Evolutionary conservation across 2,329 filamentous ascomycete species (phyloP), one percentile per base, ranked within the genome.

Genomic region (Parafenestella ontariensis): DNA sequence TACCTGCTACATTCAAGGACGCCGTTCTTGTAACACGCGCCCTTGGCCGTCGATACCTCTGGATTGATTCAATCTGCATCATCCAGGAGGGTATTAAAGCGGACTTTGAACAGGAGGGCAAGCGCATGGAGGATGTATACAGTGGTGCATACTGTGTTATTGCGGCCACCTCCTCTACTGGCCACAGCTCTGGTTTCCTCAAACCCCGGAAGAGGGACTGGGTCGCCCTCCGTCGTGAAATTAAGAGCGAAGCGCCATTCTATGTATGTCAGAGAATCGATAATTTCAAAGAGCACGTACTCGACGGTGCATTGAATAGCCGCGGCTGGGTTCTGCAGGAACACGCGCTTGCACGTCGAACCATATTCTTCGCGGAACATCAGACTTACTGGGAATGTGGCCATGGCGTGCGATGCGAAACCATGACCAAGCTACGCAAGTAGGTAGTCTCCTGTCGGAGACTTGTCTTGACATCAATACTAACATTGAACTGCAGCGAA

Each of bases 331-430:
- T 72, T 0, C 53, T 66, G 4, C 64, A 72, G 40, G 66, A 71
- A 37, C 58, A 62, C 20, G 69, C 64, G 1, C 51, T 73, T 10
- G 64, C 70, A 5, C 61, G 61, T 2, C 54, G 68, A 13, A 68
- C 63, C 1, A 61, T 73, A 2, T 67, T 67, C 46, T 73, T 70
- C 26, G 58, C 61, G 0, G 52, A 66, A 4, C 47, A 48, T 8
- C 69, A 73, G 34, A 61, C 60, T 2, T 72, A 72, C 34, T 73
- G 56, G 43, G 65, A 73, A 44, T 72, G 70, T 29, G 55, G 64
- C 0, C 2, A 50, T 1, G 64, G 62, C 0, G 52, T 68, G 6
- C 58, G 60, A 18, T 68, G 64, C 17, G 64, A 68, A 39, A 67
- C 62, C 0, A 50, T 62, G 9, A 52, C 56, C 0, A 57, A 41